phyloP scores from a whole-genome alignment of 1,139 yeast species.

The Yamadazyma triangularis region DNA sequence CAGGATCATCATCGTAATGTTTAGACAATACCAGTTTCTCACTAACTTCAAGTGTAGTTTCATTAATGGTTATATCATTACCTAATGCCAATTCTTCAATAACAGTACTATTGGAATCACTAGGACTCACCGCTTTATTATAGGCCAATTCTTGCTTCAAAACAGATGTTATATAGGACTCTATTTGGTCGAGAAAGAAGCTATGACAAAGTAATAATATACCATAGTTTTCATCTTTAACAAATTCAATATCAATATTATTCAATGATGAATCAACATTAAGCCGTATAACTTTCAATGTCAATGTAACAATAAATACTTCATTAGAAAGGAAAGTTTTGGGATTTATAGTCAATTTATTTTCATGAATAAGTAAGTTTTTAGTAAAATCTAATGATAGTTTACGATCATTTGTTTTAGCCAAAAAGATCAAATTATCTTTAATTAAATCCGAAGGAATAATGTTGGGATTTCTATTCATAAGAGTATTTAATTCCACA shows the following conservation, averaged over 20 bases:
- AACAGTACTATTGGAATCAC: conserved; percentile 3
- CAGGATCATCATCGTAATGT: conserved; percentile 1
- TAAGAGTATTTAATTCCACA: conserved; percentile 33
- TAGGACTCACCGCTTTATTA: conserved; percentile 1
- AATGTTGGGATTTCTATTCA: conserved; percentile 25
- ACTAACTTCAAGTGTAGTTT: conserved; percentile 12
- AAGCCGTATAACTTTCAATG: conserved; percentile 20
- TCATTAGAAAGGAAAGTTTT: conserved; percentile 16
- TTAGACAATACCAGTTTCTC: conserved; percentile 7
- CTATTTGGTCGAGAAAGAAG: conserved; percentile 24
- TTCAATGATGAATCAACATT: conserved; percentile 11
- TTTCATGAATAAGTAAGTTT: conserved; percentile 6
- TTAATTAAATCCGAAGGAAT: conserved; percentile 31
- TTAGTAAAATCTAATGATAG: conserved; percentile 4
- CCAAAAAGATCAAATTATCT: conserved; percentile 32
- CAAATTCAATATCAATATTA: conserved; percentile 18
- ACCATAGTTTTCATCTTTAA: conserved; percentile 29
- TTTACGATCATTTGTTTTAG: conserved; percentile 16
- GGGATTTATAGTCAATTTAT: conserved; percentile 6
- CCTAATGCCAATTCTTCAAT: conserved; percentile 3
- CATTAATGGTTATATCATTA: conserved; percentile 12
- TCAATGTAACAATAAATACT: conserved; percentile 31
- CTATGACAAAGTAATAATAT: conserved; percentile 27
- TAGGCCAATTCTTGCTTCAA: conserved; percentile 4
- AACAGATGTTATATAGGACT: conserved; percentile 20